phyloP scores from a whole-genome alignment of 2,329 filamentous ascomycete species.

The Paramyrothecium sp. region DNA sequence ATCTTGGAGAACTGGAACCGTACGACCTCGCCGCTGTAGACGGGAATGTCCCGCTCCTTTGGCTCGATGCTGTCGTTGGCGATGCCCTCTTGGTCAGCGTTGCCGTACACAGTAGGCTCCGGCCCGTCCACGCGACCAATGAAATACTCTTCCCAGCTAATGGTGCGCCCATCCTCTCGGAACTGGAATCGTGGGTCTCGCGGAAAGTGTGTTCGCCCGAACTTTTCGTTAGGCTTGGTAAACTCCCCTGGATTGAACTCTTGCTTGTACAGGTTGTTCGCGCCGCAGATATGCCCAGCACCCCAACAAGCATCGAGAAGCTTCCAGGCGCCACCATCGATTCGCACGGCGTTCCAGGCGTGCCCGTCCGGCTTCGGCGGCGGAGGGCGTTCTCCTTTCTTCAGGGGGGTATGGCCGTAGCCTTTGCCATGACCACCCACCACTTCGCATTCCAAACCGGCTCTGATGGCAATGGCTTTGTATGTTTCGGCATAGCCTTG shows the following conservation, averaged over 20 bases:
- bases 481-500: conserved; percentile 88
- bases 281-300: conserved; percentile 64
- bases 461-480: conserved; percentile 71
- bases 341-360: conserved; percentile 90
- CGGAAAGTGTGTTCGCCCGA: conserved; percentile 81
- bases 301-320: conserved; percentile 93
- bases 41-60: conserved; percentile 49
- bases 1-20: conserved; percentile 78
- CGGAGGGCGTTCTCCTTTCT: conserved; percentile 64
- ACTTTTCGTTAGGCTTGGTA: conserved; percentile 68
- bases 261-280: conserved; percentile 59
- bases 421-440: conserved; percentile 85
- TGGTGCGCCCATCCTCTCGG: conserved; percentile 65
- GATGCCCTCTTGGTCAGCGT: conserved; percentile 49
- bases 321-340: conserved; percentile 89
- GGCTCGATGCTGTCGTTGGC: conserved; percentile 60
- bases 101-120: conserved; percentile 44
- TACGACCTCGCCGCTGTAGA: conserved; percentile 55
- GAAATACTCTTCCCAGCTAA: conserved; percentile 82
- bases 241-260: conserved; percentile 66
- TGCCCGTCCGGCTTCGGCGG: conserved; percentile 63
- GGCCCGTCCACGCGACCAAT: conserved; percentile 55
- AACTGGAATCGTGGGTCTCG: conserved; percentile 67
- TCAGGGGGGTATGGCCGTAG: conserved; percentile 65
- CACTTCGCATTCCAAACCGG: conserved; percentile 75